phyloP scores from a whole-genome alignment of 331 rosid species.

The Saraca asoca region DNA sequence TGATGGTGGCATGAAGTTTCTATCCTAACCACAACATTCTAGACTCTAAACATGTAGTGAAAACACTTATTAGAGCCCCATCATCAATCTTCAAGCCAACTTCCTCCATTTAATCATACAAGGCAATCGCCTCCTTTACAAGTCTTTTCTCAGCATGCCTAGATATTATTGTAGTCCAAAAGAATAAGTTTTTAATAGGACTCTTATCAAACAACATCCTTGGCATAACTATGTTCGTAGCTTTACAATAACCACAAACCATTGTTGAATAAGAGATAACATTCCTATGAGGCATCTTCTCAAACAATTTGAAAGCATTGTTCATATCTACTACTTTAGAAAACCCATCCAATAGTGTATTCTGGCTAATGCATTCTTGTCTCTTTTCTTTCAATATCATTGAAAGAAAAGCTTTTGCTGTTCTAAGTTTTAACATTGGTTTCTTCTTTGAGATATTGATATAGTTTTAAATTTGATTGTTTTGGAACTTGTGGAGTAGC shows the following conservation, averaged over 20 bases:
- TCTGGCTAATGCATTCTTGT: too few species aligned
- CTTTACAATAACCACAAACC: constrained; percentile 67
- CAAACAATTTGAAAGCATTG: constrained; percentile 58
- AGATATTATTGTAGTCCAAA: constrained; percentile 80
- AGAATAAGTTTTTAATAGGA: constrained; percentile 62
- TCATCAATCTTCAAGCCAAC: constrained; percentile 63
- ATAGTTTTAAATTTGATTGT: too few species aligned
- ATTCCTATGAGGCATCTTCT: constrained; percentile 66
- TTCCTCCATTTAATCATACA: constrained; percentile 69
- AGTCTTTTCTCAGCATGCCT: constrained; percentile 75
- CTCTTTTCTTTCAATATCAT: too few species aligned
- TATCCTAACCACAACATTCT: constrained; percentile 74
- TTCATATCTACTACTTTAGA: constrained; percentile 61
- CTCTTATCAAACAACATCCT: constrained; percentile 65
- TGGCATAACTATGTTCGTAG: constrained; percentile 73
- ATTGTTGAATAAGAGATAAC: constrained; percentile 70
- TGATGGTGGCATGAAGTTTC: constrained; percentile 57
- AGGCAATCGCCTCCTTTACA: constrained; percentile 51
- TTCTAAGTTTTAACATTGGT: too few species aligned
- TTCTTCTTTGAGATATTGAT: too few species aligned
- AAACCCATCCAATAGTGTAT: constrained; percentile 66
- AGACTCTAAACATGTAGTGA: constrained; percentile 75
- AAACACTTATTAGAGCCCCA: constrained; percentile 54
- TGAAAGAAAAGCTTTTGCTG: too few species aligned
- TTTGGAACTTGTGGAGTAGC: too few species aligned